Base-by-base conservation (phyloP, 2,329 filamentous ascomycete species). In the Aspergillus hiratsukae region DNA sequence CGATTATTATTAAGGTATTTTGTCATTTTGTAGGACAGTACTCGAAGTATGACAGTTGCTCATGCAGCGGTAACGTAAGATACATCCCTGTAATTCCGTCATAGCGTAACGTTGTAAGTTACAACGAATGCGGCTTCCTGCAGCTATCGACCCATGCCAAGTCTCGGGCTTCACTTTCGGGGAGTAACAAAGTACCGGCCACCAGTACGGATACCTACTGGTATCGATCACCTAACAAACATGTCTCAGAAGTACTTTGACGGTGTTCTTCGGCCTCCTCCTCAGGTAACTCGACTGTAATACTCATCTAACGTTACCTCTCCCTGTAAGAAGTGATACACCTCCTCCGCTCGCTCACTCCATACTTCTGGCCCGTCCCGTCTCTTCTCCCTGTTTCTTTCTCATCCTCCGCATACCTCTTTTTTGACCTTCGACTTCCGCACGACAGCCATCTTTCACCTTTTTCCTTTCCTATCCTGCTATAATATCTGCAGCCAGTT, bases 111-210 rank as follows among this genome's bases (percentile, higher is more conserved):
- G 23, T 35, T 5, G 31, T 35, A 35, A 17, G 21, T 14, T n/a
- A 23, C 43, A 46, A 46, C 43, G 11, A 46, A 48, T 40, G 53
- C 29, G 40, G 43, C 43, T 25, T 46, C 11, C 43, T 46, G 43
- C 43, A 46, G 43, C 14, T 41, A 46, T 45, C n/a, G 53, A 52
- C 43, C 49, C 53, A 55, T 21, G 53, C 31, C 43, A 46, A 46
- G 21, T 25, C 21, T 55, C 53, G 53, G 53, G 53, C 53, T 52
- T 49, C 53, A 55, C n/a, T 52, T 40, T 55, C 53, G 53, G 53
- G 53, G 53, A 55, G 27, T 27, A 8, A 35, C 6, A 19, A 45
- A 45, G 41, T 43, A 48, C 51, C 41, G 51, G 40, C 45, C 28
- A 14, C n/a, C 41, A 23, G 41, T 7, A 17, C 31, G 31, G 11